These are phyloP conservation scores for Saturnispora hagleri DNA, from an alignment of 805 yeast species.

Conservation along the genomic window DNA sequence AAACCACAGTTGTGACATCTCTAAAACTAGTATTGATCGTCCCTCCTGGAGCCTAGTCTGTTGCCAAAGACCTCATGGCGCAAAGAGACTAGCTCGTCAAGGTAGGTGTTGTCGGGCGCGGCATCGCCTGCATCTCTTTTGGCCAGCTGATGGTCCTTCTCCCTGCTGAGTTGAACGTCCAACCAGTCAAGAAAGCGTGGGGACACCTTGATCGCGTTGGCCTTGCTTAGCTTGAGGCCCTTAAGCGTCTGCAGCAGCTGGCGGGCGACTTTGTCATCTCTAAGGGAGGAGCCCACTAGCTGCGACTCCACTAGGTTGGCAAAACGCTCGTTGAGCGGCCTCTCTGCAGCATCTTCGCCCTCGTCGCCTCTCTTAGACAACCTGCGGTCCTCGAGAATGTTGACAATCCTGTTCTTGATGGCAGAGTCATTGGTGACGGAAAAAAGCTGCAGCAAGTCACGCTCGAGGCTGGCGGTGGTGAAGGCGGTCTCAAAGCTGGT, in stretches of 20 bases:
- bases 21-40: constrained; percentile 21
- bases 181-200: constrained; percentile 57
- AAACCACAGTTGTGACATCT: no score
- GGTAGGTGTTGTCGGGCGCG: constrained; percentile 11
- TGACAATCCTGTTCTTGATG: constrained; percentile 32
- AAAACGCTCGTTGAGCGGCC: constrained; percentile 22
- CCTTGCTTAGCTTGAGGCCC: constrained; percentile 23
- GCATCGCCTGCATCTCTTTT: constrained; percentile 1
- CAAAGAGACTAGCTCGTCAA: constrained; percentile 21
- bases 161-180: constrained; percentile 16
- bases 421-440: constrained; percentile 13
- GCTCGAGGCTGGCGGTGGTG: constrained; percentile 14
- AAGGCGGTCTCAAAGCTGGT: constrained; percentile 26
- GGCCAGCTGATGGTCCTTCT: constrained; percentile 19
- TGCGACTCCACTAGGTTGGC: constrained; percentile 32
- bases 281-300: constrained; percentile 20
- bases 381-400: constrained; percentile 39
- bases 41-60: constrained; percentile 59
- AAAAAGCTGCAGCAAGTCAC: constrained; percentile 21
- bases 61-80: constrained; percentile 75
- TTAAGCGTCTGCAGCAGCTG: constrained; percentile 33
- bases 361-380: constrained; percentile 11
- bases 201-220: constrained; percentile 27
- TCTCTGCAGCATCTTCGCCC: constrained; percentile 1
- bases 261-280: constrained; percentile 34